Base-by-base conservation (phyloP, 106 monocot species). In the Dendrobium nobile region DNA sequence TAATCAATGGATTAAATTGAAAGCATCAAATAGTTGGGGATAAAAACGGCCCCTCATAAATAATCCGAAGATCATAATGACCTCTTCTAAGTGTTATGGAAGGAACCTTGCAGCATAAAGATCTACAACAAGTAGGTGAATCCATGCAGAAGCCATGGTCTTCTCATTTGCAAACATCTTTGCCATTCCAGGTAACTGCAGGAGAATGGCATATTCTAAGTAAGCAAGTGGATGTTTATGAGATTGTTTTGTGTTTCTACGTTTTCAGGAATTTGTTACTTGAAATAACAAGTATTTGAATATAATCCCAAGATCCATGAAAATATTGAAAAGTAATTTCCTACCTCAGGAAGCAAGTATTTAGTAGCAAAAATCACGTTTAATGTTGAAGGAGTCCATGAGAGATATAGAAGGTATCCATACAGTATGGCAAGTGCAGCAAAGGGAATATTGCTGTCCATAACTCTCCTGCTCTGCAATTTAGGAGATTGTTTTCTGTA, bases 281-380 rank as follows among this genome's bases (percentile, higher is more conserved):
- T 33, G 11, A 68, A 18, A 28, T 68, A 42, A 20, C 26, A 74
- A 74, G 11, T 19, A 42, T 44, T 42, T 43, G 8, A 74, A 15
- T 33, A 74, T 72, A 42, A 74, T 74, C 41, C 11, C 17, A 18
- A 20, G 74, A 74, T 43, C 43, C 43, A 20, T 44, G 5, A 18
- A 44, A 5, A 43, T 5, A 41, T 33, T 40, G 31, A 37, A 4
- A 74, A 70, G 70, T 74, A 4, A 41, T 11, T 74, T 74, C 74
- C 3, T 76, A 98, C 97, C 91, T 98, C 97, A 40, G 94, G 97
- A 45, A 98, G 78, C 85, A 86, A 98, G 77, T 98, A 92, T 91
- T 98, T 92, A 81, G 87, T 92, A 43, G 97, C 91, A 88, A 98
- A 98, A 85, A 98, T 91, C 24, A 77, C 70, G 27, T 79, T 77